Conservation (phyloP, 2,329 filamentous ascomycete genomes). For the Trichophaea hybrida region DNA sequence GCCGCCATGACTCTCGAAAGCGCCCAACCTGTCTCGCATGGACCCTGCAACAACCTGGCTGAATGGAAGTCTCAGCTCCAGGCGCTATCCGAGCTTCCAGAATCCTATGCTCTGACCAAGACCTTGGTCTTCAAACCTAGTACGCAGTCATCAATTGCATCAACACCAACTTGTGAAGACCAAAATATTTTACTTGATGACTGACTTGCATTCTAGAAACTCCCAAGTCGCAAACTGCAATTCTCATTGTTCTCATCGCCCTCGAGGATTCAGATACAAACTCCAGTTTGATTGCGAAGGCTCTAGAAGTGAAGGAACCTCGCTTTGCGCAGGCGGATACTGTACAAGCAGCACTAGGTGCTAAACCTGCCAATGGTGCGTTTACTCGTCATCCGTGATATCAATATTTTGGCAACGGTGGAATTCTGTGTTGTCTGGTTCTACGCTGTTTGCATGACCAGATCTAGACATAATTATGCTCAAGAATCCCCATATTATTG, state of each 20-base stretch:
- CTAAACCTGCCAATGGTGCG: slow-evolving; percentile 22
- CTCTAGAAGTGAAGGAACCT: slow-evolving; percentile 25
- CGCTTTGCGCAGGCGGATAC: slow-evolving; percentile 24
- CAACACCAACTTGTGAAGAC: neutral
- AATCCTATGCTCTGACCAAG: slow-evolving; percentile 26
- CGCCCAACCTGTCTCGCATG: slow-evolving; percentile 23
- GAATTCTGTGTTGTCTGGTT: neutral
- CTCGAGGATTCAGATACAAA: slow-evolving; percentile 26
- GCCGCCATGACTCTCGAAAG: slow-evolving; percentile 17
- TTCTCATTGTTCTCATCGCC: slow-evolving; percentile 25
- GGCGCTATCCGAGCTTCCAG: slow-evolving; percentile 18
- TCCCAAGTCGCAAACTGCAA: slow-evolving; percentile 25
- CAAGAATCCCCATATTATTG: neutral
- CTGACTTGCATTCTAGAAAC: slow-evolving; percentile 18
- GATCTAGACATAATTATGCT: neutral
- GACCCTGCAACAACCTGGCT: slow-evolving; percentile 21
- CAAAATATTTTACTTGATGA: neutral
- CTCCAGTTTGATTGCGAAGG: slow-evolving; percentile 23
- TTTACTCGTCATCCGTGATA: neutral
- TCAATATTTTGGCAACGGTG: neutral
- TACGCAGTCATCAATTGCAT: slow-evolving; percentile 8
- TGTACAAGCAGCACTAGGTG: slow-evolving; percentile 21
- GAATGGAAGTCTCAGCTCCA: slow-evolving; percentile 27
- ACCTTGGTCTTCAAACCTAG: slow-evolving; percentile 28
- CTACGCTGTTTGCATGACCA: neutral